A percentile compares a stretch with the other conserved stretches of the same genome.
These are phyloP conservation scores for Ascochyta pisi DNA, from an alignment of 2,329 filamentous ascomycete genomes.

Conservation along the genomic window DNA sequence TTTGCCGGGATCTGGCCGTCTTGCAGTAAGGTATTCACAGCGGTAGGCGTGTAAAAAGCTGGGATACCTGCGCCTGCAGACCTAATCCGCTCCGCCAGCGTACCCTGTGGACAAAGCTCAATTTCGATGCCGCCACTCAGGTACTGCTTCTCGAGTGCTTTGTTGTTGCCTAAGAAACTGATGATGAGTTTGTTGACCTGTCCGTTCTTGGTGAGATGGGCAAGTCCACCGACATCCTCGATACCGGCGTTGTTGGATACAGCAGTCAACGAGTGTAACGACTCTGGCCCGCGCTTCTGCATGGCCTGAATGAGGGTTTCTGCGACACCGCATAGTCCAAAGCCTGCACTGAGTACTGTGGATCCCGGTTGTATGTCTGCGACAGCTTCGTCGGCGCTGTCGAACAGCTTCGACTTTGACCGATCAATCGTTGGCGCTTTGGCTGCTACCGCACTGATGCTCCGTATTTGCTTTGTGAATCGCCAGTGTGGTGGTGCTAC, in stretches of 20 bases:
- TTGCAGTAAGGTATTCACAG: conserved; percentile 67
- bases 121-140: conserved; percentile 74
- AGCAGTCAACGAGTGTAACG: conserved; percentile 64
- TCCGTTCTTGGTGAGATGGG: conserved; percentile 71
- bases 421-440: conserved; percentile 44
- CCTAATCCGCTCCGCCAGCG: conserved; percentile 73
- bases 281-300: conserved; percentile 37
- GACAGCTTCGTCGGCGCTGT: conserved; percentile 48
- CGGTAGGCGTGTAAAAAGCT: conserved; percentile 81
- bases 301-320: conserved; percentile 50
- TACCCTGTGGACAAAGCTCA: conserved; percentile 79
- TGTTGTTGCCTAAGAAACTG: conserved; percentile 82
- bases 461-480: conserved; percentile 31
- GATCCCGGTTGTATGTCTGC: conserved; percentile 47
- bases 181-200: conserved; percentile 76
- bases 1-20: conserved; percentile 71
- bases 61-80: conserved; percentile 79
- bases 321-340: conserved; percentile 49
- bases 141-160: conserved; percentile 76
- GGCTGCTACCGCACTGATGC: conserved; percentile 29
- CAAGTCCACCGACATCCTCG: conserved; percentile 69
- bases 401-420: conserved; percentile 46
- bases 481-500: conserved; percentile 29
- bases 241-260: conserved; percentile 83
- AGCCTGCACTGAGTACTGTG: conserved; percentile 49